Percentiles rank a stretch among this genome's conserved stretches.
phyloP scores from a whole-genome alignment of 139 green algal genomes.

The Diplosphaera chodatii region DNA sequence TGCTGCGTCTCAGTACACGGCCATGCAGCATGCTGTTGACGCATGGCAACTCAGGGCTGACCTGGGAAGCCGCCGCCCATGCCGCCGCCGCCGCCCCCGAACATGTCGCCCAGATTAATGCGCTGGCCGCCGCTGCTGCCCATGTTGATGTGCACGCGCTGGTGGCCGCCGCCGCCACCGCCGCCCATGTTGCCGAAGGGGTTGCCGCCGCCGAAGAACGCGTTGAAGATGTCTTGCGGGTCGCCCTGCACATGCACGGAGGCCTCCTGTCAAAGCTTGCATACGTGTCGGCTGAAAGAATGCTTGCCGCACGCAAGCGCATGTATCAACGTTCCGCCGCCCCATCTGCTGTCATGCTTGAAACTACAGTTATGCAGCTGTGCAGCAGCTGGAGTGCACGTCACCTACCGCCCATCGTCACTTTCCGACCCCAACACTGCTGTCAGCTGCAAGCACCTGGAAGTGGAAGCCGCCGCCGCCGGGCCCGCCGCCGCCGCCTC shows the following conservation, averaged over 20 bases:
- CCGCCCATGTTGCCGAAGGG: slow-evolving; percentile 17
- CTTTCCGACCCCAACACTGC: not conserved
- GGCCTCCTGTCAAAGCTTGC: too few species aligned
- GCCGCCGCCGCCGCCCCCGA: slow-evolving; percentile 21
- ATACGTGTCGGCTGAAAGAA: too few species aligned
- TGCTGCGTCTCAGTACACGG: too few species aligned
- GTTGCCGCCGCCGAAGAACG: slow-evolving; percentile 62
- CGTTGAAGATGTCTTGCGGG: slow-evolving; percentile 76
- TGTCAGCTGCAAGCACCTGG: slow-evolving; percentile 24
- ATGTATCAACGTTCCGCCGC: too few species aligned
- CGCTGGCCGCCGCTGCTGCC: slow-evolving; percentile 29
- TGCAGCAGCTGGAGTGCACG: not conserved
- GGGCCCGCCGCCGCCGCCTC: slow-evolving; percentile 19
- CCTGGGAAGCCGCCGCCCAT: slow-evolving; percentile 10
- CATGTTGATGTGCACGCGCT: slow-evolving; percentile 24
- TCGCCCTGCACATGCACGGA: slow-evolving; percentile 37
- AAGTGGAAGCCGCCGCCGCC: slow-evolving; percentile 51
- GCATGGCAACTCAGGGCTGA: too few species aligned
- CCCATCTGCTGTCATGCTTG: too few species aligned
- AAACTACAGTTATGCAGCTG: too few species aligned
- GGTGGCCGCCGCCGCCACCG: slow-evolving; percentile 10
- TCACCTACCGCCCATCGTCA: too few species aligned
- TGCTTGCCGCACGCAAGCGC: too few species aligned
- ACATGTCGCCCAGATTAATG: not conserved
- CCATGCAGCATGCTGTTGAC: too few species aligned